These are phyloP conservation scores for Fusarium sp. DNA, from an alignment of 2,329 filamentous ascomycete genomes.

Conservation along the genomic window DNA sequence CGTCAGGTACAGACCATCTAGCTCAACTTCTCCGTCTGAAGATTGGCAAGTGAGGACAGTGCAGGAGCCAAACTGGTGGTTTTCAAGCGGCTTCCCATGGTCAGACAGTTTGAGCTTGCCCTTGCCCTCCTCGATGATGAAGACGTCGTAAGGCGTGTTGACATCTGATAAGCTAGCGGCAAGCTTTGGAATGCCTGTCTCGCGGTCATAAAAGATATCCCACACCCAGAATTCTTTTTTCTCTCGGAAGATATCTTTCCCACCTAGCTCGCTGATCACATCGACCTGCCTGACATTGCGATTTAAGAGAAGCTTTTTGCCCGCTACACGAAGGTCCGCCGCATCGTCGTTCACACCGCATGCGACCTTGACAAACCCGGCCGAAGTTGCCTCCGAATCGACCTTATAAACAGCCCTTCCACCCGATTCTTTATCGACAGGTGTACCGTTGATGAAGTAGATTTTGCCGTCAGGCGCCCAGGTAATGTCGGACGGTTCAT, in stretches of 20 bases:
- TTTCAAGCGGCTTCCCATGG: conserved; percentile 12
- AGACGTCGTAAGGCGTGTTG: conserved; percentile 35
- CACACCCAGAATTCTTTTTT: conserved; percentile 26
- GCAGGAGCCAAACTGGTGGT: conserved; percentile 12
- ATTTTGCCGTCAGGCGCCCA: conserved; percentile 38
- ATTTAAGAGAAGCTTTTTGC: conserved; percentile 27
- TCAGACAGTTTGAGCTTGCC: conserved; percentile 22
- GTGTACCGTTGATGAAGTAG: conserved; percentile 36
- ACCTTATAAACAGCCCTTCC: conserved; percentile 28
- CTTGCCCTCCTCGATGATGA: neutral
- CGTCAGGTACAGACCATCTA: conserved; percentile 29
- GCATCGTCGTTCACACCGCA: conserved; percentile 40
- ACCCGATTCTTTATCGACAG: conserved; percentile 12
- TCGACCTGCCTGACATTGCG: conserved; percentile 1
- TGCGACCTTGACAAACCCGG: conserved; percentile 9
- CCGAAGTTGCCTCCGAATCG: neutral
- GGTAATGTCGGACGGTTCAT: conserved; percentile 4
- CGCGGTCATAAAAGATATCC: conserved; percentile 19
- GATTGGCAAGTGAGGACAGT: conserved; percentile 28
- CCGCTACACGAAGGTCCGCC: conserved; percentile 2
- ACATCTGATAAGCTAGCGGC: conserved; percentile 41
- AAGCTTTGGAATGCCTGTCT: conserved; percentile 7
- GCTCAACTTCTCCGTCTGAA: conserved; percentile 24
- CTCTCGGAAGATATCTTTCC: conserved; percentile 26
- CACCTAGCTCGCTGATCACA: conserved; percentile 26